These are phyloP conservation scores for Vitis rotundifolia DNA, from an alignment of 164 flowering plant species.

Conservation along the genomic window DNA sequence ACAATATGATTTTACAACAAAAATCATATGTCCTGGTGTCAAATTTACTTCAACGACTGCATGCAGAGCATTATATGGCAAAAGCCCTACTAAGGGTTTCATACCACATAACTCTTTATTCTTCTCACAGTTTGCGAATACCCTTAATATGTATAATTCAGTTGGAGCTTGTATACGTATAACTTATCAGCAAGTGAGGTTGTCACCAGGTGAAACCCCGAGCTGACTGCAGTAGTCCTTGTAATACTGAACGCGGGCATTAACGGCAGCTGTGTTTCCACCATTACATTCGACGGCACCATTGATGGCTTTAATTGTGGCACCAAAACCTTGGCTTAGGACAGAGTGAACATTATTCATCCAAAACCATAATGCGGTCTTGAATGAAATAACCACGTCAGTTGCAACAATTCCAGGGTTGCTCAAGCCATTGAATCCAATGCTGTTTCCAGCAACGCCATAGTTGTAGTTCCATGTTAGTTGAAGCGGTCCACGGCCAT, in stretches of 20 bases:
- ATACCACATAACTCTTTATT: too few relatives aligned
- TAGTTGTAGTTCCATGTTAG: conserved; percentile 24
- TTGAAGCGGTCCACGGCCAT: conserved; percentile 12
- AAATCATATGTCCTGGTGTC: too few relatives aligned
- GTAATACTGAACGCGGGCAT: conserved; percentile 9
- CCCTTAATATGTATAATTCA: too few relatives aligned
- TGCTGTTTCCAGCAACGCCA: conserved; percentile 17
- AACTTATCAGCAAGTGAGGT: conserved; percentile 8
- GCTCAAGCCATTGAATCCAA: conserved; percentile 15
- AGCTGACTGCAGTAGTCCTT: conserved; percentile 15
- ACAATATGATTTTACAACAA: too few relatives aligned
- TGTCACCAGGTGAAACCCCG: conserved; percentile 17
- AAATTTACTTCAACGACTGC: too few relatives aligned
- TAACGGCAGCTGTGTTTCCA: conserved; percentile 5
- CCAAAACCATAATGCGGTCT: conserved; percentile 23
- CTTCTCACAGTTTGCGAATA: too few relatives aligned
- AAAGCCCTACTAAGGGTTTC: too few relatives aligned
- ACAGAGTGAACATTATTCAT: conserved; percentile 13
- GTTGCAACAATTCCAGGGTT: conserved; percentile 17
- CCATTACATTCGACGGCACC: conserved; percentile 10
- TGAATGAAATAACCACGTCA: conserved; percentile 12
- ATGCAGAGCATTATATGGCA: too few relatives aligned
- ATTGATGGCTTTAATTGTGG: conserved; percentile 14
- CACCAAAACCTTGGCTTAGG: conserved; percentile 12
- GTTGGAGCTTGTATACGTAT: too few relatives aligned